Base-by-base conservation (phyloP, 768 basidiomycete genomes). In the Lactarius pseudohatsudake region DNA sequence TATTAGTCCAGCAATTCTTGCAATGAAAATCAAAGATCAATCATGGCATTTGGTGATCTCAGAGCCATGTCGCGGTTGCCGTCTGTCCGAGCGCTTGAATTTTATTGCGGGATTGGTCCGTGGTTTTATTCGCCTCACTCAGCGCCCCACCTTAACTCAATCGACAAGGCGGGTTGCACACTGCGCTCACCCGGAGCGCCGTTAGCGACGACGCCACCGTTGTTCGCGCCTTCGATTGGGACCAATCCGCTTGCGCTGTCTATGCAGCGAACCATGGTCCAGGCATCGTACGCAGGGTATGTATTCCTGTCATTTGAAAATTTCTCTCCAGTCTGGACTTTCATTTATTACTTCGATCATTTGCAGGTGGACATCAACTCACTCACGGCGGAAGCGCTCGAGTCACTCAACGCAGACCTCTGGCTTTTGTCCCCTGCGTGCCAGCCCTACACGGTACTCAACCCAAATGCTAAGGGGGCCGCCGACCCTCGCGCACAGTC, bases 401-500 rank as follows among this genome's bases (percentile, higher is more conserved):
- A 80, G 15, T 64, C 70, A 22, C 76, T 83, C 30, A 66, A 82
- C 61, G 87, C 89, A 20, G 76, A 86, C 67, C 74, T 91, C 5
- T 93, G 92, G 91, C 81, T 93, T 20, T 75, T 92, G 55, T 92
- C 91, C 0, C 92, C 91, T 6, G 85, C 91, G 8, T 94, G 91
- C 74, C 91, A 93, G 72, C 92, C 92, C 0, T 93, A 92, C 72
- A 92, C 92, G 0, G 84, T 91, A 2, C 77, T 94, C 60, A 92
- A 91, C 72, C 86, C 89, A 4, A 78, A 81, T 16, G 88, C 89
- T 10, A 87, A 87, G 77, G 90, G 89, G 11, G 84, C 82, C 9
- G 76, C 77, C 13, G 92, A 94, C 77, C 88, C 91, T 13, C 84
- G 91, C 16, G 91, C 91, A 9, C 80, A 81, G 67, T 90, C 89